phyloP scores from a whole-genome alignment of 371 early-diverging fungal species.

The Mortierella sp. region DNA sequence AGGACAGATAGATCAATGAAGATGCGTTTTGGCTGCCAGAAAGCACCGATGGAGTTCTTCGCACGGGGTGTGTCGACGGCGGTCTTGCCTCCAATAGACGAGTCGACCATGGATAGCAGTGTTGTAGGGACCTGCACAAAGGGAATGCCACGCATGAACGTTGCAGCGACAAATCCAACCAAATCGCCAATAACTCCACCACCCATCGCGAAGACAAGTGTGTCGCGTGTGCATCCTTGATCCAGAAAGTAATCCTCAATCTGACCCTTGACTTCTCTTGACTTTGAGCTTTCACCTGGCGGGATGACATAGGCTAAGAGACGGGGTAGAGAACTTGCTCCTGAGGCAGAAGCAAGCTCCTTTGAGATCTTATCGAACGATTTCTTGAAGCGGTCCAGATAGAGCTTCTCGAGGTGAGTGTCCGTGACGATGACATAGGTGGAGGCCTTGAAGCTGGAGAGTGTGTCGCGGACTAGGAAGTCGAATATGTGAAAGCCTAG shows the following conservation, averaged over 20 bases:
- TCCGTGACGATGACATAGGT: constrained; percentile 93
- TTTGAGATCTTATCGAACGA: constrained; percentile 60
- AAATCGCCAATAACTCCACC: constrained; percentile 98
- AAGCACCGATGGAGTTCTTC: constrained; percentile 96
- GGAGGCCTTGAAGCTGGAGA: constrained; percentile 78
- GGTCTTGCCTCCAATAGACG: constrained; percentile 97
- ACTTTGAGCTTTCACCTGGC: constrained; percentile 93
- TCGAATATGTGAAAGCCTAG: constrained; percentile 86
- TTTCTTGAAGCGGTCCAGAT: constrained; percentile 68
- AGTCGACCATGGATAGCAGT: constrained; percentile 97
- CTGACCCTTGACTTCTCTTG: constrained; percentile 84
- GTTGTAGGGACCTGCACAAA: constrained; percentile 96
- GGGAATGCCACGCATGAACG: constrained; percentile 97
- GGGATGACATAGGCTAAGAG: constrained; percentile 85
- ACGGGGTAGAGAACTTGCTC: constrained; percentile 57
- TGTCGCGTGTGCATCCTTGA: constrained; percentile 92
- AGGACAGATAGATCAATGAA: constrained; percentile 92
- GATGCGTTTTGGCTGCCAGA: constrained; percentile 96
- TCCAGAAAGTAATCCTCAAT: constrained; percentile 94
- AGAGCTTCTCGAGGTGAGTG: constrained; percentile 81
- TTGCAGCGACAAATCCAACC: constrained; percentile 95
- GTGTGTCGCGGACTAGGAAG: constrained; percentile 80
- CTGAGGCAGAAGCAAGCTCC: constrained; percentile 48
- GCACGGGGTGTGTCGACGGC: constrained; percentile 96
- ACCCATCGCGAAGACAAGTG: constrained; percentile 93